Percentiles rank a stretch among this genome's conserved stretches.
Conservation (phyloP, 345 rosid genomes). For the Bretschneidera sinensis region DNA sequence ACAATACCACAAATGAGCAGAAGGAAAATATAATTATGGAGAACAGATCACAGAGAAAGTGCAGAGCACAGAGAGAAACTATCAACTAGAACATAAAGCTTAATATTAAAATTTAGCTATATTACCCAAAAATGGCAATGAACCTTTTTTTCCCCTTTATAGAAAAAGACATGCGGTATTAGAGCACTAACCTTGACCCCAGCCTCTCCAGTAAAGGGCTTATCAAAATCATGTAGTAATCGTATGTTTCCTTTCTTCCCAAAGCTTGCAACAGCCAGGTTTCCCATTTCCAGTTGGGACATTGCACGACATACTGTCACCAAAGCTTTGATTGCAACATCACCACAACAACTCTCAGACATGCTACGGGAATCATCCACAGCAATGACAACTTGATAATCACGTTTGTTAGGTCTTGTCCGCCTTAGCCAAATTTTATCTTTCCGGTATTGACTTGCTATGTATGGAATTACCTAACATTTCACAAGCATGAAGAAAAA, state of each 20-base stretch:
- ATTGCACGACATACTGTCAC: constrained; percentile 90
- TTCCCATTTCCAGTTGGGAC: constrained; percentile 92
- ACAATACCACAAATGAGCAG: not conserved
- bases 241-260: constrained; percentile 79
- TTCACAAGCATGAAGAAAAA: not conserved
- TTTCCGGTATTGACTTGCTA: constrained; percentile 89
- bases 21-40: not conserved
- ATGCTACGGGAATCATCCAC: constrained; percentile 94
- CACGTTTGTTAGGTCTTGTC: constrained; percentile 92
- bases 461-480: constrained; percentile 74
- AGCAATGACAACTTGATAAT: constrained; percentile 87
- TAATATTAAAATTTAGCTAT: too few relatives aligned
- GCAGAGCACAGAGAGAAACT: not conserved
- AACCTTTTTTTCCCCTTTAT: not conserved
- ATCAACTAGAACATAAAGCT: not conserved
- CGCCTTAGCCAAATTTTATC: constrained; percentile 97
- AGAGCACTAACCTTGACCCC: constrained; percentile 67
- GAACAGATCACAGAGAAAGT: not conserved
- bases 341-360: constrained; percentile 85
- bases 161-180: not conserved
- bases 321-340: constrained; percentile 84
- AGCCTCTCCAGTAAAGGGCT: constrained; percentile 73
- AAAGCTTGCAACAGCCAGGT: constrained; percentile 85
- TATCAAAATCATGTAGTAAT: constrained; percentile 85
- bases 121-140: not conserved